Base-by-base conservation (phyloP, 139 green algal genomes). In the Tetraselmis striata region DNA sequence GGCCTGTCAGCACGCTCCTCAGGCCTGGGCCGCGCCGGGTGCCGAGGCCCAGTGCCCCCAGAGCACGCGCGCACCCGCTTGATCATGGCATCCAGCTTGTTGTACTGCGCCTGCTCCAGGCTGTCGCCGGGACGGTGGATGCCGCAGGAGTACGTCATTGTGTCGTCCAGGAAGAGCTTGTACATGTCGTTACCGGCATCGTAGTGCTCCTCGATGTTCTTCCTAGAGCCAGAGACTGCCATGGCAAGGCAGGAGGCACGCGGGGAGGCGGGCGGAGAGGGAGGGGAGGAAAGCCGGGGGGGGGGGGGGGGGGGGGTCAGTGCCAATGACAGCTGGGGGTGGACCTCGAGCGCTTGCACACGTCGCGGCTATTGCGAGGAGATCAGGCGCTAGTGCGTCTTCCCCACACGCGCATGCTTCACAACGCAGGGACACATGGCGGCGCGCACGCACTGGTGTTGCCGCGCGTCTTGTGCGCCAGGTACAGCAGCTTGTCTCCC, bases 131-230 rank as follows among this genome's bases (percentile, higher is more conserved):
- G 76, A 58, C 29, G 1, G 80, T 94, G 89, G 24, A 98, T 93
- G 79, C 87, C 96, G 29, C 83, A 93, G 29, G 90, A 96, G 90
- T 99, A 99, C 29, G 95, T 97, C 92, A 99, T 96, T 45, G 87
- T 94, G n/a, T 89, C 77, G 79, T 99, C 96, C 82, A 99, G 87
- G 86, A 99, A 99, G 0, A 95, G 82, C 75, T 88, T 85, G 81
- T 96, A 96, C 93, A 99, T 97, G 75, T 87, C 92, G 82, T 99
- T 99, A 82, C 96, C 96, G 1, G 93, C 92, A 85, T 99, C 96
- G 84, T 99, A 99, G 88, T 99, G 96, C 85, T 96, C 91, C 89
- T 96, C 92, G 59, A 99, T 99, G 92, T 99, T 98, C 59, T 87
- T 88, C 5, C 92, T 89, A 59, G 87, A 94, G 79, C 92, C 92